phyloP scores from a whole-genome alignment of 2,329 filamentous ascomycete genomes.

The Xylaria digitata region DNA sequence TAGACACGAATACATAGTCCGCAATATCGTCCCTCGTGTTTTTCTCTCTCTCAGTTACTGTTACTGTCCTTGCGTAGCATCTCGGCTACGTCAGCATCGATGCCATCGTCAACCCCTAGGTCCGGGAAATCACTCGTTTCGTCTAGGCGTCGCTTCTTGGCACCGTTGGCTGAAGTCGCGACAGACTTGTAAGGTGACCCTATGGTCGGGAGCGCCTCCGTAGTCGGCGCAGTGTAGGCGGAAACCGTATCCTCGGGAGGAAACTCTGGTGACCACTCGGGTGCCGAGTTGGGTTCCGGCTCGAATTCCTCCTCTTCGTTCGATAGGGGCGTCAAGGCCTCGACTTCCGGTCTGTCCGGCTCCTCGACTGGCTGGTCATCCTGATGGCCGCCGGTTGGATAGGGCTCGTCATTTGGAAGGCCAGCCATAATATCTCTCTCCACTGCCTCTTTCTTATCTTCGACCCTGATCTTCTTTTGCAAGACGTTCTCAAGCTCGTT shows the following conservation, averaged over 20 bases:
- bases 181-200: constrained; percentile 62
- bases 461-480: constrained; percentile 76
- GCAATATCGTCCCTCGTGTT: not conserved
- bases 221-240: constrained; percentile 47
- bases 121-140: constrained; percentile 64
- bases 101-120: constrained; percentile 64
- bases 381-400: constrained; percentile 60
- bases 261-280: constrained; percentile 41
- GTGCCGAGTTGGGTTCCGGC: constrained; percentile 30
- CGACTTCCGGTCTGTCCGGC: constrained; percentile 80
- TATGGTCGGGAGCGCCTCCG: constrained; percentile 56
- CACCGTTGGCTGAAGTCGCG: constrained; percentile 62
- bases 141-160: constrained; percentile 68
- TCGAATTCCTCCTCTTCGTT: constrained; percentile 36
- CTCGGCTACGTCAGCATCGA: constrained; percentile 67
- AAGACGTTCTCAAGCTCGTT: constrained; percentile 71
- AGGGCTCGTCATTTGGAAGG: constrained; percentile 68
- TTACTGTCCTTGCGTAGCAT: constrained; percentile 61
- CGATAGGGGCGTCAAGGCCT: constrained; percentile 85
- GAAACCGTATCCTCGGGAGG: constrained; percentile 43
- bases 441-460: constrained; percentile 86
- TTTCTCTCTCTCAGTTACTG: constrained; percentile 21
- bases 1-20: not conserved
- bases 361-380: constrained; percentile 64
- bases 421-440: constrained; percentile 92